Evolutionary conservation across 2,329 filamentous ascomycete species (phyloP), one percentile per base, ranked within the genome.

Genomic region (Aspergillus tubingensis): DNA sequence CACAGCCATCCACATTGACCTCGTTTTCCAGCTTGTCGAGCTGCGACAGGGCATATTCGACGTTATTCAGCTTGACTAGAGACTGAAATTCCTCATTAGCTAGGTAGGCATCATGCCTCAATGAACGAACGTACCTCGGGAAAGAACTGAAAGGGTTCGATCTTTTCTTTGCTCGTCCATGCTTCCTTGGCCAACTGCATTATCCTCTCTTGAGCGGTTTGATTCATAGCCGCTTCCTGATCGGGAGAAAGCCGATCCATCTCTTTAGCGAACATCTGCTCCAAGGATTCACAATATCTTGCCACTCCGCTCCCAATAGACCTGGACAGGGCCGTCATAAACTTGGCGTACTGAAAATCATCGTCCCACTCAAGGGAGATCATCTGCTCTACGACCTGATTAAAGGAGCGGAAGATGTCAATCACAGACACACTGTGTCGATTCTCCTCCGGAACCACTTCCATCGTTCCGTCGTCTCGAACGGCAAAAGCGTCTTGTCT

Each of bases 131-230:
- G 77, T 80, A 93, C 91, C 86, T 96, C 91, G 2, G 92, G 88
- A 68, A 92, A 95, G 79, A 99, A 99, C 65, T 98, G 93, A 77
- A 98, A 99, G 0, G 95, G 95, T 71, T 97, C 94, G 43, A 95
- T 88, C 76, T 93, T 96, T 63, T 97, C 93, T 74, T 93, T 96
- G 66, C 88, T 90, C 66, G 87, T 91, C 88, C 93, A 96, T 3
- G 93, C 91, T 72, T 98, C 95, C 75, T 95, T 96, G 8, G 95
- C 95, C 72, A 94, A 88, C 69, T 96, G 91, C 80, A 98, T 87
- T 82, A 93, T 94, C 71, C 91, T 95, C 74, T 98, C 93, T 74
- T 97, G 93, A 15, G 92, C 86, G 3, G 92, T 91, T 76, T 92
- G 91, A 57, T 85, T 85, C 41, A 88, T 85, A 17, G 88, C 88